Base-by-base conservation (phyloP, 441 rosid genomes). In the Biscutella laevigata region DNA sequence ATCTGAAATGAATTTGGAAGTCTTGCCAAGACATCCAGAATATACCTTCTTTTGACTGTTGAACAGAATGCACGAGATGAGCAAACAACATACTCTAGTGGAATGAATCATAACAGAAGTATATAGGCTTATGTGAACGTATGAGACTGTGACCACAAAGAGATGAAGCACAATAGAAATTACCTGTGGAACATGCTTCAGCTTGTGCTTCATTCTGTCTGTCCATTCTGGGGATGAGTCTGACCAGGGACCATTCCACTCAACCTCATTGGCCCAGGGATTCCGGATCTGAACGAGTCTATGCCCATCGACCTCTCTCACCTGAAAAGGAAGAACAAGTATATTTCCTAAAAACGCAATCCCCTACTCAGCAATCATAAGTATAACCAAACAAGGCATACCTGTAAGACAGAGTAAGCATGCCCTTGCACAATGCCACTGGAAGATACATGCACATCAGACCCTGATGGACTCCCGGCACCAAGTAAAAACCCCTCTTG, bases 21-120 rank as follows among this genome's bases (percentile, higher is more conserved):
- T 94, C 99, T 91, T 94, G 98, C 99, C 99, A 94, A 30, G 95
- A 90, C 98, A 94, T 94, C 99, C 99, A 94, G 79, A 94, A 94
- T 71, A 94, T 90, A 45, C 99, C 99, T 59, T 94, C 97, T 63
- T 79, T 88, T 38, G 99, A 80, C 98, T 90, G 95, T 75, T 71
- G 45, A 68, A 69, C 11, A 64, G 20, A 57, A 60, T 13, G 28
- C 43, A 40, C 37, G 37, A 25, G 63, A 53, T 49, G 47, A 42
- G 34, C 25, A 36, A 6, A 11, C 5, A 42, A 49, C 34, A 63
- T 15, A 57, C 9, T 12, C 26, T 5, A 43, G 15, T 34, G 32
- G 1, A 33, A 34, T 7, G 11, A 58, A 30, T 6, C 37, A 48
- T 0, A 13, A 13, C 34, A 45, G 17, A 15, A 6, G 47, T 48